A percentile compares a stretch with the other conserved stretches of the same genome.
phyloP scores from a whole-genome alignment of 768 basidiomycete genomes.

The Collybia mongolica region DNA sequence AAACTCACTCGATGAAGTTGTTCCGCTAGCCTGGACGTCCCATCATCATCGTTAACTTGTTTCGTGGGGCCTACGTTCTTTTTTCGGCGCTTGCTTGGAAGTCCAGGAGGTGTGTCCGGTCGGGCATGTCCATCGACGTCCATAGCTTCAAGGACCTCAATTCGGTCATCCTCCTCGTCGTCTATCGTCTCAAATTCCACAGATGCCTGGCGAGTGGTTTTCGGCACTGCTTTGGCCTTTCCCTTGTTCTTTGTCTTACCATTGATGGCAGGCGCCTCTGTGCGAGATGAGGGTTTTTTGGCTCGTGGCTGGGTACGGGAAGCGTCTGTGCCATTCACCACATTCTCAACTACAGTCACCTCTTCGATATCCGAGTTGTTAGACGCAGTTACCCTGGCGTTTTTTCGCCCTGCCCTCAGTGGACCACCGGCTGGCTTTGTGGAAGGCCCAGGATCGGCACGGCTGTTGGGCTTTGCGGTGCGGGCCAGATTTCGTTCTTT shows the following conservation, averaged over 20 bases:
- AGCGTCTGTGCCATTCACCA: slow-evolving; percentile 5
- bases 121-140: slow-evolving; percentile 5
- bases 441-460: slow-evolving; percentile 16
- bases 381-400: slow-evolving; percentile 3
- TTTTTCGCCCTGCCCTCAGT: slow-evolving; percentile 9
- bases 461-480: slow-evolving; percentile 5
- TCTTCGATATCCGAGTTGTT: slow-evolving; percentile 18
- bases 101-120: slow-evolving; percentile 6
- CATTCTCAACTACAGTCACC: background rate
- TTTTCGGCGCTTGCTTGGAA: slow-evolving; percentile 10
- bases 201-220: slow-evolving; percentile 15
- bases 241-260: slow-evolving; percentile 27
- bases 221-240: slow-evolving; percentile 28
- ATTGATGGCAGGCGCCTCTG: slow-evolving; percentile 11
- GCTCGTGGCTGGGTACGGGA: background rate
- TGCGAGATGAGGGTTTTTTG: slow-evolving; percentile 7
- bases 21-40: slow-evolving; percentile 17
- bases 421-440: slow-evolving; percentile 11
- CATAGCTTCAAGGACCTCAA: slow-evolving; percentile 14
- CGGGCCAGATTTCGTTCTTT: slow-evolving; percentile 9
- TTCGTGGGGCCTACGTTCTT: background rate
- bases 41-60: slow-evolving; percentile 7
- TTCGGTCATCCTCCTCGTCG: slow-evolving; percentile 17
- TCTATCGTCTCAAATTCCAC: slow-evolving; percentile 20
- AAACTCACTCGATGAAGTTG: slow-evolving; percentile 24